Percentiles rank a stretch among this genome's conserved stretches.
These are phyloP conservation scores for Hyphopichia homilentoma DNA, from an alignment of 805 yeast genomes.

Conservation along the genomic window DNA sequence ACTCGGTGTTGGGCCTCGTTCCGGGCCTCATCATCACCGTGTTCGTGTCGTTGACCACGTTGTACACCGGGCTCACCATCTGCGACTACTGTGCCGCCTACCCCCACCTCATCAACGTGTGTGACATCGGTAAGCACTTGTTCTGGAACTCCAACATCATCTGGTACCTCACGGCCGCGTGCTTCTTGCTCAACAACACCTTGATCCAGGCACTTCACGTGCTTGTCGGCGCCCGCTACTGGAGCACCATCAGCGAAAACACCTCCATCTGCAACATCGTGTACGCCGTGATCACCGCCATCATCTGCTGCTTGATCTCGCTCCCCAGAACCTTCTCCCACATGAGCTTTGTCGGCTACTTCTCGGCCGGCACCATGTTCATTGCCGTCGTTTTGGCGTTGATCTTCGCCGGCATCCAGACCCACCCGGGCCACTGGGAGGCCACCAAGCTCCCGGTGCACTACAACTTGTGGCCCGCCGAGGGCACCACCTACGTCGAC, in stretches of 20 bases:
- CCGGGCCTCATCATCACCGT: conserved; percentile 56
- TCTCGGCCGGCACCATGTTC: conserved; percentile 56
- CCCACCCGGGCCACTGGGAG: conserved; percentile 42
- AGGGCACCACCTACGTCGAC: conserved; percentile 50
- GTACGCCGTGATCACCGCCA: conserved; percentile 46
- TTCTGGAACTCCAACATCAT: conserved; percentile 49
- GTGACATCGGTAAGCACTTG: conserved; percentile 57
- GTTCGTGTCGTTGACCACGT: conserved; percentile 46
- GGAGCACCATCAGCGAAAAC: conserved; percentile 49
- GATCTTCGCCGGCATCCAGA: conserved; percentile 51
- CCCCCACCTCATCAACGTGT: conserved; percentile 50
- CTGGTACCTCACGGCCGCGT: conserved; percentile 55
- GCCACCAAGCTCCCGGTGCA: conserved; percentile 36
- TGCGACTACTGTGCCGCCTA: conserved; percentile 52
- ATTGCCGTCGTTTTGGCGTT: conserved; percentile 51
- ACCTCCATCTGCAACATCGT: conserved; percentile 50
- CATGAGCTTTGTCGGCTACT: conserved; percentile 48
- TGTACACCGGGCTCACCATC: conserved; percentile 54
- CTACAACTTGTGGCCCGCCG: conserved; percentile 47
- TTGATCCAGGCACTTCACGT: conserved; percentile 59
- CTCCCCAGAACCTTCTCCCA: conserved; percentile 55
- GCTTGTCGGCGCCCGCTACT: conserved; percentile 55
- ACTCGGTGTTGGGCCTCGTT: conserved; percentile 54
- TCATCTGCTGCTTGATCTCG: conserved; percentile 48
- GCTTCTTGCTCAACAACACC: conserved; percentile 52